Evolutionary conservation across 2,329 filamentous ascomycete genomes (phyloP).

Genomic region (Meredithiella fracta): DNA sequence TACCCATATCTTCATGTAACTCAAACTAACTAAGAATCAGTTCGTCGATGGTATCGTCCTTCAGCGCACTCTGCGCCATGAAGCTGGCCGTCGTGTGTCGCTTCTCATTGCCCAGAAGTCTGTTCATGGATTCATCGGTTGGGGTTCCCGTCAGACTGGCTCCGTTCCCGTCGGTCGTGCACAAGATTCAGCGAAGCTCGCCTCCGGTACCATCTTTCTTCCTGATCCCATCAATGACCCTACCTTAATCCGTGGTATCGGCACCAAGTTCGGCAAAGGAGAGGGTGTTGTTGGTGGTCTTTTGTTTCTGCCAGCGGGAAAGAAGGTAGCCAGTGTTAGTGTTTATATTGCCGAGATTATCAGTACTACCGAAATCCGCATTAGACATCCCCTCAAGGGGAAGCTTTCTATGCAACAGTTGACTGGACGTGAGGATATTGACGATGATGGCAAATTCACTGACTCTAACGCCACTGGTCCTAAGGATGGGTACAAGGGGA

Average conservation of each 20-base stretch:
- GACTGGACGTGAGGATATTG: conserved; percentile 61
- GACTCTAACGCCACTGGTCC: conserved; percentile 37
- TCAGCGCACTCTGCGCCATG: conserved; percentile 74
- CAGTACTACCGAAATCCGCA: conserved; percentile 60
- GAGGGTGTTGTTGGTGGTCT: conserved; percentile 65
- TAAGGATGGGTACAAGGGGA: conserved; percentile 53
- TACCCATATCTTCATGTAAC: neutral
- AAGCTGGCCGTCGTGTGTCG: conserved; percentile 75
- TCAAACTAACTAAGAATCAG: conserved; percentile 26
- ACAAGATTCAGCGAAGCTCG: conserved; percentile 72
- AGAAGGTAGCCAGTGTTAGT: conserved; percentile 59
- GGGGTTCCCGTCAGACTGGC: conserved; percentile 67
- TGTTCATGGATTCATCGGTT: conserved; percentile 83
- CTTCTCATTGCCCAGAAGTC: conserved; percentile 93
- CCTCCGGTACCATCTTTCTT: conserved; percentile 66
- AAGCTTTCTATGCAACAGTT: conserved; percentile 61
- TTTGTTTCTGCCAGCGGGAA: conserved; percentile 70
- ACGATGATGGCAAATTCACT: conserved; percentile 46
- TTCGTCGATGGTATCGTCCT: conserved; percentile 92
- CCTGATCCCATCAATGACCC: conserved; percentile 77
- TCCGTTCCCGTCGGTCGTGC: conserved; percentile 87
- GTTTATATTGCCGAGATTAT: conserved; percentile 70
- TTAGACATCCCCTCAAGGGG: conserved; percentile 78
- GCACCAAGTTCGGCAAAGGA: conserved; percentile 60
- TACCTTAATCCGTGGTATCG: conserved; percentile 59